phyloP scores from a whole-genome alignment of 208 protist genomes.

The Trypanosoma platydactyli region DNA sequence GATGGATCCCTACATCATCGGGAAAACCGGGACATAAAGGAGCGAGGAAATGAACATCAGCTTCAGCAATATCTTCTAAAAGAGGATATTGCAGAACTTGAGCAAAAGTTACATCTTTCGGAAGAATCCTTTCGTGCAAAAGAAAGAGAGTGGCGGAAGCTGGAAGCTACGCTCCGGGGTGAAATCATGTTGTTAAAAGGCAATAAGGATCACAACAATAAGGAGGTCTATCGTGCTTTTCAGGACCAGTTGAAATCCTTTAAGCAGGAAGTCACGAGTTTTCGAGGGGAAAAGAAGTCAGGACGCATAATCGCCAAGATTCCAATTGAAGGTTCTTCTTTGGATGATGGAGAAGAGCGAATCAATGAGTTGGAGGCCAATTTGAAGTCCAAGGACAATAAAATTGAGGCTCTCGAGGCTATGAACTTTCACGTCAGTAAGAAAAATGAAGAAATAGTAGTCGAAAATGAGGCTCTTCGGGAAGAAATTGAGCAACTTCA shows the following conservation, averaged over 20 bases:
- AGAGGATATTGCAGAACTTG: conserved; percentile 72
- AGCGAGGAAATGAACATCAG: conserved; percentile 19
- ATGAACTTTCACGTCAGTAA: conserved; percentile 20
- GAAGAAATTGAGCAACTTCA: conserved; percentile 45
- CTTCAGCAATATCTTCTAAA: conserved; percentile 63
- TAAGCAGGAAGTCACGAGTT: conserved; percentile 37
- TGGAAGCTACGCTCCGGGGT: conserved; percentile 38
- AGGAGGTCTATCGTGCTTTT: conserved; percentile 59
- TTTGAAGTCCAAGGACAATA: conserved; percentile 5
- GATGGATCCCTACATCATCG: conserved; percentile 24
- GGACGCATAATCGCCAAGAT: conserved; percentile 8
- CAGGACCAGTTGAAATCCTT: conserved; percentile 60
- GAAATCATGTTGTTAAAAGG: conserved; percentile 38
- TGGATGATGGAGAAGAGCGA: conserved; percentile 13
- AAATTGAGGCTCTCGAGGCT: conserved; percentile 21
- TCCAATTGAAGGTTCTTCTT: not conserved
- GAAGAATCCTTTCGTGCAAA: conserved; percentile 59
- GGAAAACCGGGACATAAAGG: conserved; percentile 27
- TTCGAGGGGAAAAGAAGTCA: conserved; percentile 28
- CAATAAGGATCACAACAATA: conserved; percentile 25
- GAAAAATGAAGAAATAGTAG: conserved; percentile 19
- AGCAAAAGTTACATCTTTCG: conserved; percentile 55
- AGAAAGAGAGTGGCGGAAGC: conserved; percentile 61
- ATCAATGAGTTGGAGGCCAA: conserved; percentile 22
- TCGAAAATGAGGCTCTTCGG: conserved; percentile 45